Base-by-base conservation (phyloP, 345 rosid species). In the Fremontodendron californicum region DNA sequence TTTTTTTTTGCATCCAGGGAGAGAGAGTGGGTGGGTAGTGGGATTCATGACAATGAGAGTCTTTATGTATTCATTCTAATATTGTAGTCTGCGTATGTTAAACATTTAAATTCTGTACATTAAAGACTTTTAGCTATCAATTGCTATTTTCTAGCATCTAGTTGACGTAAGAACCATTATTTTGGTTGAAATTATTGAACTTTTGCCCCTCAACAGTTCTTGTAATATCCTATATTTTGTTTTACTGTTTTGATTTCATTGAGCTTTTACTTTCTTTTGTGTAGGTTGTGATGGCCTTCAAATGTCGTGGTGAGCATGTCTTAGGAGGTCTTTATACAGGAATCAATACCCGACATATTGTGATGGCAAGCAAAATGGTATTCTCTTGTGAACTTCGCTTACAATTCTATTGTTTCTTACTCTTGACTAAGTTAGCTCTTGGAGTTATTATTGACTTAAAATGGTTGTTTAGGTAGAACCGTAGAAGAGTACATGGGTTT, bases 281-380 rank as follows among this genome's bases (percentile, higher is more conserved):
- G 75, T 52, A 93, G 98, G 96, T 92, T 77, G 97, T 92, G 61
- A 93, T 94, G 98, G 90, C 97, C 69, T 63, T 94, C 64, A 93
- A 89, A 83, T 94, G 97, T 80, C 88, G 92, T 39, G 97, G 97
- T 78, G 94, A 87, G 78, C 85, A 89, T 79, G 77, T 85, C 5
- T 78, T 93, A 63, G 98, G 92, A 79, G 98, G 98, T 31, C 86
- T 93, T 4, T 87, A 75, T 78, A 89, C 95, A 7, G 98, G 98
- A 80, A 88, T 94, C n/a, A 84, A 90, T 84, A 85, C 91, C 9
- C 85, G 85, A 37, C 97, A 93, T 64, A 93, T 94, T 78, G 87
- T 87, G 77, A 88, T 89, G 97, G 79, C 97, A 37, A 94, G 97
- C 97, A 93, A 89, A 87, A 93, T 94, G 98, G 98, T 94, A 86